Evolutionary conservation across 169 alveolate genomes (phyloP).

Genomic region (Cryptosporidium xiaoi): DNA sequence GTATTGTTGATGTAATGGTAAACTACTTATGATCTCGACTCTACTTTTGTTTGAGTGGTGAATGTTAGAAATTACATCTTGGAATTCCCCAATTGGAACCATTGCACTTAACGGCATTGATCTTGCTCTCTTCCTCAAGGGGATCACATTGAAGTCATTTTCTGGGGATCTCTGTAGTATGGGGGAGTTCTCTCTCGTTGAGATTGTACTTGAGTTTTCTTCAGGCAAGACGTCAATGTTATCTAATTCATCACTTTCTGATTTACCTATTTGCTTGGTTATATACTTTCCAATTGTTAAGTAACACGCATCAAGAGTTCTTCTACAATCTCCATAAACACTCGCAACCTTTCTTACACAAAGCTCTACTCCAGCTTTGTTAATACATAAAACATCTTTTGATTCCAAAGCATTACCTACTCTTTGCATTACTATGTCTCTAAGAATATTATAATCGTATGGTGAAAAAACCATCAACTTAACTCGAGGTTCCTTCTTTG

Average conservation of each 20-base stretch:
- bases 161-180: constrained; percentile 3
- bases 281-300: constrained; percentile 44
- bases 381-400: neutral
- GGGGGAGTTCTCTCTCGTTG: constrained; percentile 59
- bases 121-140: constrained; percentile 18
- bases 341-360: constrained; percentile 72
- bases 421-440: constrained; percentile 22
- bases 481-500: constrained; percentile 5
- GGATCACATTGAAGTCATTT: neutral
- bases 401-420: neutral
- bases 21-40: neutral
- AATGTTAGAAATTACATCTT: constrained; percentile 31
- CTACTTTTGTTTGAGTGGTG: constrained; percentile 28
- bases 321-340: constrained; percentile 66
- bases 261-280: neutral
- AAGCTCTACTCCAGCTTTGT: constrained; percentile 60
- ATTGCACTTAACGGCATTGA: constrained; percentile 21
- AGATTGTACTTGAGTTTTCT: constrained; percentile 3
- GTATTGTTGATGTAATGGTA: constrained; percentile 67
- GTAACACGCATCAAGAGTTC: constrained; percentile 64
- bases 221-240: neutral
- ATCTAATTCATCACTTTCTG: constrained; percentile 1
- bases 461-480: constrained; percentile 67
- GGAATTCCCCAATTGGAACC: constrained; percentile 54
- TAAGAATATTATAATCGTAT: constrained; percentile 43